Evolutionary conservation across 2,329 filamentous ascomycete species (phyloP).

Genomic region (Nannizzia gypsea): DNA sequence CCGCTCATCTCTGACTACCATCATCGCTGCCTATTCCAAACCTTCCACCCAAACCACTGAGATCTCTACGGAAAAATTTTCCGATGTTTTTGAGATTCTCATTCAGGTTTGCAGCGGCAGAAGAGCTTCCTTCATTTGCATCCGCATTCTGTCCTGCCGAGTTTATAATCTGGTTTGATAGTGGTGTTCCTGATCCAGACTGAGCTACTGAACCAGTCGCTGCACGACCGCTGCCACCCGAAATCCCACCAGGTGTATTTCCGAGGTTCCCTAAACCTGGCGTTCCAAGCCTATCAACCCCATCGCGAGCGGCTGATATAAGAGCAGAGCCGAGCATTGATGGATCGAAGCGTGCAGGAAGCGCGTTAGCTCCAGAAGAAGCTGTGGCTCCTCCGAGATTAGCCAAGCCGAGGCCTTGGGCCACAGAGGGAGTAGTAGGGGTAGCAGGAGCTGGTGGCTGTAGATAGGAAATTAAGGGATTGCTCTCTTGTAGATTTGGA

Average conservation of each 20-base stretch:
- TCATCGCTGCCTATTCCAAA: slow-evolving; percentile 50
- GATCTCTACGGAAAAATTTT: slow-evolving; percentile 87
- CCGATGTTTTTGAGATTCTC: slow-evolving; percentile 93
- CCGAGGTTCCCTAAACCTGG: slow-evolving; percentile 32
- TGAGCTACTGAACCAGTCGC: slow-evolving; percentile 13
- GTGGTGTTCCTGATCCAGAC: slow-evolving; percentile 19
- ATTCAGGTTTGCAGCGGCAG: slow-evolving; percentile 54
- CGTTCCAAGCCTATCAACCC: slow-evolving; percentile 63
- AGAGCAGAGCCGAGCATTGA: slow-evolving; percentile 74
- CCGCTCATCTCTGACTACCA: slow-evolving; percentile 9
- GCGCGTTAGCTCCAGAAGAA: slow-evolving; percentile 29
- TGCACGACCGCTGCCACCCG: slow-evolving; percentile 21
- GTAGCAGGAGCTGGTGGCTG: slow-evolving; percentile 23
- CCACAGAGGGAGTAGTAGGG: slow-evolving; percentile 28
- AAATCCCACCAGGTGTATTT: slow-evolving; percentile 19
- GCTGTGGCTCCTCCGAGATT: slow-evolving; percentile 34
- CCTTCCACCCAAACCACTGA: slow-evolving; percentile 60
- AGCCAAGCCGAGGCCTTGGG: slow-evolving; percentile 36
- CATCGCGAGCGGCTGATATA: slow-evolving; percentile 76
- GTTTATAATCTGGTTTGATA: slow-evolving; percentile 18
- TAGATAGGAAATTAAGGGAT: slow-evolving; percentile 58
- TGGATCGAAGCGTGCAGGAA: slow-evolving; percentile 61
- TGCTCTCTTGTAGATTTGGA: slow-evolving; percentile 54
- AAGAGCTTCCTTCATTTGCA: neutral
- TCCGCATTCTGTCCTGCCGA: slow-evolving; percentile 17